Conservation (phyloP, 768 basidiomycete species). For the Auricularia sp. region DNA sequence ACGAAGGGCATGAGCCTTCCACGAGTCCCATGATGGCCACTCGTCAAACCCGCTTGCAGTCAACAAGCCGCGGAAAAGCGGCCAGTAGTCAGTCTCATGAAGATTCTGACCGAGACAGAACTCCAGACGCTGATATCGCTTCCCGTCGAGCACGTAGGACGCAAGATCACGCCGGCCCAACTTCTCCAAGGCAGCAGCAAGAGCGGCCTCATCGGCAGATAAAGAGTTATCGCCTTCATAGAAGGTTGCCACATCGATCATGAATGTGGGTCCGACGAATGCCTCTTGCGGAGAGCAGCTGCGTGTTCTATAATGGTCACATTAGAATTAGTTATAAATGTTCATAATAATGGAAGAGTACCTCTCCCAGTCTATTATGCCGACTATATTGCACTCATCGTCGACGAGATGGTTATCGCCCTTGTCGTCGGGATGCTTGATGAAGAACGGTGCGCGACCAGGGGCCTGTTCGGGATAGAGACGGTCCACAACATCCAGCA, state of each 20-base stretch:
- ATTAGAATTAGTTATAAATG: background rate
- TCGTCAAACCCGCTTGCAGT: background rate
- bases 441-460: constrained; percentile 6
- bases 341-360: background rate
- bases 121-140: background rate
- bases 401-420: constrained; percentile 21
- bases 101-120: background rate
- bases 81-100: background rate
- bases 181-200: constrained; percentile 3
- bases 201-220: constrained; percentile 3
- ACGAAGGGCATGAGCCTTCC: background rate
- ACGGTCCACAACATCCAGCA: constrained; percentile 1
- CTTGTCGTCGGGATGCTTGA: constrained; percentile 17
- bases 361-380: constrained; percentile 26
- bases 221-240: constrained; percentile 8
- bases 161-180: constrained; percentile 5
- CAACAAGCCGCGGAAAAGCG: background rate
- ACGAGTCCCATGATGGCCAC: background rate
- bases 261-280: constrained; percentile 10
- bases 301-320: constrained; percentile 12
- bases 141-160: constrained; percentile 4
- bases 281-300: constrained; percentile 11
- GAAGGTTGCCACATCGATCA: constrained; percentile 9
- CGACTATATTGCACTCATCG: constrained; percentile 14
- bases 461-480: background rate